Evolutionary conservation across 108 stramenopile genomes (phyloP).

Genomic region (Nannochloropsis salina): DNA sequence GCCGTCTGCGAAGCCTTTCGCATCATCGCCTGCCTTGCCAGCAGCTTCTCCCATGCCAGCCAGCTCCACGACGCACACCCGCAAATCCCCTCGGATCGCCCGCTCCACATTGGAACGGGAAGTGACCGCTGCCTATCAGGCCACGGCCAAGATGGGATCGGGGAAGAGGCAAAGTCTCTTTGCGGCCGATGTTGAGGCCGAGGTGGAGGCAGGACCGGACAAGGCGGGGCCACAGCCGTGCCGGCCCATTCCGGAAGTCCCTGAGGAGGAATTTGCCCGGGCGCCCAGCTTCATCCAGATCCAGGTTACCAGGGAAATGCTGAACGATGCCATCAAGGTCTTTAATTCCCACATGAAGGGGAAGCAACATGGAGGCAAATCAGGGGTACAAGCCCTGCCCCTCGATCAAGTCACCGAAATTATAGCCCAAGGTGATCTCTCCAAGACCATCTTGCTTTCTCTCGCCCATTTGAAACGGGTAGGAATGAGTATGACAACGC

Average conservation of each 20-base stretch:
- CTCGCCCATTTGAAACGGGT: conserved; percentile 22
- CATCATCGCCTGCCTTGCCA: not conserved
- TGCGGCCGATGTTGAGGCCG: not conserved
- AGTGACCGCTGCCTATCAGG: not conserved
- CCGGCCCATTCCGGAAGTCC: not conserved
- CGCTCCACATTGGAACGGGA: conserved; percentile 9
- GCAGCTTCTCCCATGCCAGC: not conserved
- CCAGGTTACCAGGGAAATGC: conserved; percentile 18
- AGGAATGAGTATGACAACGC: not conserved
- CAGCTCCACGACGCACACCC: not conserved
- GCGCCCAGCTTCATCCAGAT: conserved; percentile 20
- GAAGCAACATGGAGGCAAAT: not conserved
- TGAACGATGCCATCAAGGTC: not conserved
- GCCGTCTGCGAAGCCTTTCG: not conserved
- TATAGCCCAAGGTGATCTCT: not conserved
- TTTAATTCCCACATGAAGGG: not conserved
- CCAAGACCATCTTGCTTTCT: conserved; percentile 26
- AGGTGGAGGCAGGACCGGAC: not conserved
- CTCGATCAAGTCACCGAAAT: not conserved
- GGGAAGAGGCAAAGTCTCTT: not conserved
- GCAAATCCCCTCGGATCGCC: not conserved
- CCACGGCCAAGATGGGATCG: not conserved
- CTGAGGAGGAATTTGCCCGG: not conserved
- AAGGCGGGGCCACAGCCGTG: not conserved
- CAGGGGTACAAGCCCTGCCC: not conserved